Base-by-base conservation (phyloP, 2,329 filamentous ascomycete species). In the Sporothrix mexicana region DNA sequence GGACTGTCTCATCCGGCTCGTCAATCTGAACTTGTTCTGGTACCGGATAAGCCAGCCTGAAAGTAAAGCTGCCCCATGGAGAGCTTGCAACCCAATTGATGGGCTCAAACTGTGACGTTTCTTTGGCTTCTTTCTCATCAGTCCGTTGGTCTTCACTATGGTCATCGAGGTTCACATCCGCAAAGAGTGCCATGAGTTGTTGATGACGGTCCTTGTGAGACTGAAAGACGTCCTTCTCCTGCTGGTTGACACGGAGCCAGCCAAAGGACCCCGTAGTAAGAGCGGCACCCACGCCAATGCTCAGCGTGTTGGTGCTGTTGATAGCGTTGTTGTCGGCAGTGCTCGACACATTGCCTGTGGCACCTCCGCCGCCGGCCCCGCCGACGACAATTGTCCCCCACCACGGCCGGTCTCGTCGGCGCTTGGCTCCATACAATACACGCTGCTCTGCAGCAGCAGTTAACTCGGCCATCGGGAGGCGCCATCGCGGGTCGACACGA, bases 361-460 rank as follows among this genome's bases (percentile, higher is more conserved):
- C 79, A 79, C 41, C 62, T 5, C 43, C 47, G 2, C 53, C 23
- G 1, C 64, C 73, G n/a, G 78, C 75, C 0, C 83, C 83, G 10
- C 85, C 86, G 53, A 89, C 76, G 5, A 89, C 83, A 36, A 90
- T 76, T 1, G 86, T 88, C n/a, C 88, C 88, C 88, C 88, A 90
- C 84, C 85, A 88, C 73, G 84, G 82, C 3, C 88, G 83, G 36
- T 76, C 79, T 5, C 81, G 80, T 74, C 85, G 88, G 51, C 76
- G 77, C 73, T 83, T 82, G 7, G 77, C 73, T 2, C 83, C 82
- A 78, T 90, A 89, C 5, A 89, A 79, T 81, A 89, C 86, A 77
- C 83, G 84, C 57, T 80, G 76, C 68, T 85, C 82, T 3, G 84
- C 83, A 0, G 81, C 80, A 1, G 80, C 77, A 7, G 88, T 77